phyloP scores from a whole-genome alignment of 345 rosid genomes.

The Salix caprea region DNA sequence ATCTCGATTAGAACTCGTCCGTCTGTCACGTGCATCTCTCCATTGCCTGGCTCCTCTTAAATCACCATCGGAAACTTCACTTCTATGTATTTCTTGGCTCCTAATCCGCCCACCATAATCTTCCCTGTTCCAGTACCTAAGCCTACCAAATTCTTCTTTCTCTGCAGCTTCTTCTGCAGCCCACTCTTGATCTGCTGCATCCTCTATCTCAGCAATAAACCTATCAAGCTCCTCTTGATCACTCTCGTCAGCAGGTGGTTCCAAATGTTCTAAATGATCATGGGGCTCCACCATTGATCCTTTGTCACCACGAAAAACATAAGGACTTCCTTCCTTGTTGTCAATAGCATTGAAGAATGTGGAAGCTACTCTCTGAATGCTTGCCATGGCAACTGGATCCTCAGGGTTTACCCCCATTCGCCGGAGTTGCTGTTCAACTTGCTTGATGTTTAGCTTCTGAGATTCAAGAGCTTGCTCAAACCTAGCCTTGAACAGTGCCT shows the following conservation, averaged over 20 bases:
- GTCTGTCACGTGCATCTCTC: constrained; percentile 37
- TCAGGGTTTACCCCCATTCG: constrained; percentile 88
- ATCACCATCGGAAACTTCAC: constrained; percentile 37
- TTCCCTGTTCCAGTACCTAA: constrained; percentile 80
- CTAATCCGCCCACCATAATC: constrained; percentile 63
- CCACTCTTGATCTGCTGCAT: constrained; percentile 95
- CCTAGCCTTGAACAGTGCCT: constrained; percentile 97
- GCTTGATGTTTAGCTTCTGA: constrained; percentile 93
- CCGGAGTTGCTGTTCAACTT: constrained; percentile 83
- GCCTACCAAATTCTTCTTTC: constrained; percentile 61
- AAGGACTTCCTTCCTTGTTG: constrained; percentile 89
- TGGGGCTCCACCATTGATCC: constrained; percentile 21
- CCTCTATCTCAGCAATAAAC: constrained; percentile 89
- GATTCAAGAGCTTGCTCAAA: constrained; percentile 99
- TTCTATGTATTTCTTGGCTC: constrained; percentile 34
- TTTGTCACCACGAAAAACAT: constrained; percentile 67
- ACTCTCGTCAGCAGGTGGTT: constrained; percentile 55
- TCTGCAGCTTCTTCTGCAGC: constrained; percentile 92
- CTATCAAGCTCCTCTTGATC: constrained; percentile 93
- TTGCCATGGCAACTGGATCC: constrained; percentile 99
- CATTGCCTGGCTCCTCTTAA: constrained; percentile 37
- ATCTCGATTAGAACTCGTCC: constrained; percentile 36
- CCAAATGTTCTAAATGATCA: constrained; percentile 33
- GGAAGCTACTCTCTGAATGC: constrained; percentile 94
- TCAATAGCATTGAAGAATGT: constrained; percentile 96